Conservation (phyloP, 768 basidiomycete species). For the Chalciporus sphaerocephalus region DNA sequence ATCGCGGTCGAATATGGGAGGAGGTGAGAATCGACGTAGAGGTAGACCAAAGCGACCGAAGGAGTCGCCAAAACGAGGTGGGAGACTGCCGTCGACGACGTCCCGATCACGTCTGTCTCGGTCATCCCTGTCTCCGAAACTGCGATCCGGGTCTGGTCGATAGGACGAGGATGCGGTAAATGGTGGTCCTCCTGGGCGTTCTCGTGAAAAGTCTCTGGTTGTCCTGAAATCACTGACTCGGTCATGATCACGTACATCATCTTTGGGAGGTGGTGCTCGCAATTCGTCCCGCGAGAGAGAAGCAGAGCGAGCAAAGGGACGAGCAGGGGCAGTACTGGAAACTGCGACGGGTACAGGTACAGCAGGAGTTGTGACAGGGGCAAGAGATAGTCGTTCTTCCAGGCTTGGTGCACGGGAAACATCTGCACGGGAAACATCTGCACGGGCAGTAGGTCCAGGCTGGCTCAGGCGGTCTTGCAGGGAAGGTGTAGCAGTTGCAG, state of each 20-base stretch:
- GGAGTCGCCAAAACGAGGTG: slow-evolving; percentile 35
- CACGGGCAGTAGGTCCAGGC: slow-evolving; percentile 16
- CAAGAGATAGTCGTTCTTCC: slow-evolving; percentile 40
- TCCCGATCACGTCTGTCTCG: slow-evolving; percentile 38
- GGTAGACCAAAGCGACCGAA: slow-evolving; percentile 17
- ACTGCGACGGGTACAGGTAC: slow-evolving; percentile 5
- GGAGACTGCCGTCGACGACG: slow-evolving; percentile 32
- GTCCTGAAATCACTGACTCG: slow-evolving; percentile 23
- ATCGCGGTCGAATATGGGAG: slow-evolving; percentile 34
- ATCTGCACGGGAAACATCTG: slow-evolving; percentile 20
- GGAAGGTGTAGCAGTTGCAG: slow-evolving; percentile 29
- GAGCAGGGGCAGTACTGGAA: slow-evolving; percentile 14
- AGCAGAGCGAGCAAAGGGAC: slow-evolving; percentile 18
- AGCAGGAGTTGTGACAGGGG: slow-evolving; percentile 24
- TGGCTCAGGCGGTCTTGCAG: slow-evolving; percentile 39
- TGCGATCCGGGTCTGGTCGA: slow-evolving; percentile 38
- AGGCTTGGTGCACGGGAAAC: slow-evolving; percentile 31
- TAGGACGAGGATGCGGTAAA: slow-evolving; percentile 24
- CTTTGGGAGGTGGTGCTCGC: slow-evolving; percentile 28
- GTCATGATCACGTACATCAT: slow-evolving; percentile 27
- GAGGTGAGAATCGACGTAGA: slow-evolving; percentile 21
- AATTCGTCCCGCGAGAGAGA: slow-evolving; percentile 35
- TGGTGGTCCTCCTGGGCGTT: slow-evolving; percentile 25
- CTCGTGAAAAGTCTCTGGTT: slow-evolving; percentile 35
- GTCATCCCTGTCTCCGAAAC: slow-evolving; percentile 29